phyloP scores from a whole-genome alignment of 2,329 filamentous ascomycete species.

The Ophiobolus disseminans region DNA sequence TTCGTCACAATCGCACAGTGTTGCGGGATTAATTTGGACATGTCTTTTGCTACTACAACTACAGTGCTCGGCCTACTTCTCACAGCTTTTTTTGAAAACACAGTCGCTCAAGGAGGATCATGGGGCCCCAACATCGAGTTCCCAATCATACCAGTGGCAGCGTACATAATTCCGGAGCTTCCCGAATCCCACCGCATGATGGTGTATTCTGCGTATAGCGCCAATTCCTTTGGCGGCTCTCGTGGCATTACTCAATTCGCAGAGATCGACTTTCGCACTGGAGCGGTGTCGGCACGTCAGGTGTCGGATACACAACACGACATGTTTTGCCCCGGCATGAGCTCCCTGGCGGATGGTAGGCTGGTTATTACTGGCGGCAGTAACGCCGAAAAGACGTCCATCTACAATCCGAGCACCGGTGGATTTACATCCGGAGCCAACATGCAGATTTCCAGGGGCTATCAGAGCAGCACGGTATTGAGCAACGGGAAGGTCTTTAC shows the following conservation, averaged over 20 bases:
- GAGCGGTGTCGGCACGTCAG: conserved; percentile 18
- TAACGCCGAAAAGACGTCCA: conserved; percentile 24
- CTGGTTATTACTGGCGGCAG: conserved; percentile 27
- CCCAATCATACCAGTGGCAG: conserved; percentile 29
- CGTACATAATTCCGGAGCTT: conserved; percentile 27
- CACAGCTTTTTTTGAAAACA: background rate
- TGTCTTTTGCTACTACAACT: background rate
- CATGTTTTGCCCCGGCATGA: conserved; percentile 33
- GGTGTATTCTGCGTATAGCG: conserved; percentile 24
- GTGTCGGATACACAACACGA: conserved; percentile 28
- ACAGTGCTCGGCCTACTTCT: background rate
- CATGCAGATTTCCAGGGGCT: conserved; percentile 25
- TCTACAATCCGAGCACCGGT: conserved; percentile 23
- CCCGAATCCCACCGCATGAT: conserved; percentile 23
- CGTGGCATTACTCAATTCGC: conserved; percentile 28
- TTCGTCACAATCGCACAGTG: background rate
- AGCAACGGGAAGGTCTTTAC: conserved; percentile 29
- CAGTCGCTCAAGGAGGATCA: conserved; percentile 16
- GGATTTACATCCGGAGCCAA: conserved; percentile 17
- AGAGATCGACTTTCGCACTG: conserved; percentile 22
- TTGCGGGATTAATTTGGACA: background rate
- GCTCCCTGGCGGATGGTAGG: conserved; percentile 20
- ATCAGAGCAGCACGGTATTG: conserved; percentile 22
- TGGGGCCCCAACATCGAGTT: conserved; percentile 24
- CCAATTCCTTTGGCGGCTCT: conserved; percentile 18